Evolutionary conservation across 2,329 filamentous ascomycete genomes (phyloP).

Genomic region (Aspergillus vadensis): DNA sequence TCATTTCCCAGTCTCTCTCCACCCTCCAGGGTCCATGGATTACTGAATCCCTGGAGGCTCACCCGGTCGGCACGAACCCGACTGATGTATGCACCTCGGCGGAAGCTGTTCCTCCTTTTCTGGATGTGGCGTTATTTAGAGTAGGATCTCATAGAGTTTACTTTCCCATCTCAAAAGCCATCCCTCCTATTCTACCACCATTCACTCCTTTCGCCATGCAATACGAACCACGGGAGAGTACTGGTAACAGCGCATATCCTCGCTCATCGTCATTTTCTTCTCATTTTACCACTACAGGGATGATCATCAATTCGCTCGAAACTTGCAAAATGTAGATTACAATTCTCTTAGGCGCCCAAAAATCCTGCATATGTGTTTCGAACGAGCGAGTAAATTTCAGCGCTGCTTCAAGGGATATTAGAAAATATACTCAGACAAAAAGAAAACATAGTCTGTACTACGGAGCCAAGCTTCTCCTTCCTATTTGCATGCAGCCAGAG

Average conservation of each 20-base stretch:
- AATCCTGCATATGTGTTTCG: conserved; percentile 11
- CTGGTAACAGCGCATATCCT: not conserved
- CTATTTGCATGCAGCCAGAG: conserved; percentile 39
- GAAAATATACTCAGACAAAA: conserved; percentile 42
- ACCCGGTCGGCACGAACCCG: not conserved
- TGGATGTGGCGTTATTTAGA: not conserved
- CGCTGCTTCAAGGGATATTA: conserved; percentile 44
- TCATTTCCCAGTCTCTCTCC: not conserved
- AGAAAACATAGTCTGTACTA: conserved; percentile 40
- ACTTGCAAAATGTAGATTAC: conserved; percentile 7
- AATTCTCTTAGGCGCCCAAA: conserved; percentile 5
- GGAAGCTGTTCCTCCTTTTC: not conserved
- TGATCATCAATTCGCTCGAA: not conserved
- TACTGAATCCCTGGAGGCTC: not conserved
- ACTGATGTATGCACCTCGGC: not conserved
- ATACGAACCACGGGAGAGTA: not conserved
- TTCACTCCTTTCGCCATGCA: too few relatives aligned
- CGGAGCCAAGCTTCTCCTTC: conserved; percentile 38
- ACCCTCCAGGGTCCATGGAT: not conserved
- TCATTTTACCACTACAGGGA: not conserved
- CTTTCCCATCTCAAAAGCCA: too few relatives aligned
- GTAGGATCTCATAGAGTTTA: too few relatives aligned
- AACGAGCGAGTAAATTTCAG: conserved; percentile 41
- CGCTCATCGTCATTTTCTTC: not conserved
- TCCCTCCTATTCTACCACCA: too few relatives aligned